phyloP scores from a whole-genome alignment of 1,139 yeast species.

The Petasospora fabianii region DNA sequence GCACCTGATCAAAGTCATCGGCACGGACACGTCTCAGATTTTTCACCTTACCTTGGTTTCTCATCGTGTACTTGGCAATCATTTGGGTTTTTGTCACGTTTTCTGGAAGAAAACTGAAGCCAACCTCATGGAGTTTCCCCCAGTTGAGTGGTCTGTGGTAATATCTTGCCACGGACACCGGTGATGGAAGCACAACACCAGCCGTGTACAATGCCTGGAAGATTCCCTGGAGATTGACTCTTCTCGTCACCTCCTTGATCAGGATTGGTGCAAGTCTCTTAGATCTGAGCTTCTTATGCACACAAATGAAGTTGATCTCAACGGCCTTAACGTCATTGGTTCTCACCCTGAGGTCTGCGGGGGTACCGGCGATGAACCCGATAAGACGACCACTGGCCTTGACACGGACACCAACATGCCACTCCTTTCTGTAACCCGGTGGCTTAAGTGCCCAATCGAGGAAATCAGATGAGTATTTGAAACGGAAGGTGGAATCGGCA shows the following conservation, averaged over 20 bases:
- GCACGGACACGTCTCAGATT: slow-evolving; percentile 65
- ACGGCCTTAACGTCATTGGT: slow-evolving; percentile 58
- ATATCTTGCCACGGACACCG: slow-evolving; percentile 86
- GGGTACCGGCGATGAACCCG: slow-evolving; percentile 91
- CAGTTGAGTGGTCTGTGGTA: slow-evolving; percentile 94
- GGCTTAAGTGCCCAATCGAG: slow-evolving; percentile 92
- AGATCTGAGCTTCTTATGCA: slow-evolving; percentile 90
- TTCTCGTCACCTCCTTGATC: slow-evolving; percentile 89
- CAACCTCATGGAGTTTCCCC: slow-evolving; percentile 85
- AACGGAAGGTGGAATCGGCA: slow-evolving; percentile 85
- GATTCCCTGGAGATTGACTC: slow-evolving; percentile 76
- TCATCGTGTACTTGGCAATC: slow-evolving; percentile 76
- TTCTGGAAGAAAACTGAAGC: slow-evolving; percentile 79
- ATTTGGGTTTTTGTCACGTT: slow-evolving; percentile 73
- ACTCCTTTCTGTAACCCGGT: slow-evolving; percentile 87
- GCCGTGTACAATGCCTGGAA: slow-evolving; percentile 98
- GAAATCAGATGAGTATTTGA: slow-evolving; percentile 80
- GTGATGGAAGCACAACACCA: slow-evolving; percentile 87
- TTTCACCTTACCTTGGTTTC: slow-evolving; percentile 49
- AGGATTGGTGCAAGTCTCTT: slow-evolving; percentile 92
- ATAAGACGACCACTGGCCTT: slow-evolving; percentile 71
- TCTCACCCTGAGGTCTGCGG: slow-evolving; percentile 65
- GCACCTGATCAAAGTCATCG: slow-evolving; percentile 64
- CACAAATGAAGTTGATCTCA: slow-evolving; percentile 90
- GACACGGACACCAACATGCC: slow-evolving; percentile 94